Base-by-base conservation (phyloP, 192 early-diverging fungal species). In the Coemansia sp. region DNA sequence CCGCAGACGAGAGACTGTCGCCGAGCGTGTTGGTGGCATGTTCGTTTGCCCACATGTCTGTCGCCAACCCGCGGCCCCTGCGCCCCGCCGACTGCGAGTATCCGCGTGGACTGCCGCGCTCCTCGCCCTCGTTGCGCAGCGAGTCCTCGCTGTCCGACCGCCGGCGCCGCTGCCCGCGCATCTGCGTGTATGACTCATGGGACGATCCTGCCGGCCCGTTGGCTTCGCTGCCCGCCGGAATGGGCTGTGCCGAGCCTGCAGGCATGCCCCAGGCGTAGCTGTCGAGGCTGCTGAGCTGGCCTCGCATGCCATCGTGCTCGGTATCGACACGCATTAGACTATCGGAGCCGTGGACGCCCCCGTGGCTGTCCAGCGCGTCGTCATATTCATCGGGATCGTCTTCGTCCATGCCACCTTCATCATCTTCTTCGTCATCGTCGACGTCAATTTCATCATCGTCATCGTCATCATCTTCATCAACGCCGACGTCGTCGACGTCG, bases 101-200 rank as follows among this genome's bases (percentile, higher is more conserved):
- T 1, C 60, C 56, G 8, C 73, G 73, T 1, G 73, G 73, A 47
- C 73, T 77, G 9, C 60, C 73, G 13, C 73, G 73, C 46, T 77
- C 61, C 10, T 77, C 67, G 51, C 73, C 73, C 33, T 70, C 61
- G 10, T 62, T 66, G 22, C 58, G 45, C 4, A 77, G 63, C 9
- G 55, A 47, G 26, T 77, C 73, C 13, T 66, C 53, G 26, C 67
- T 77, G 26, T 65, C 67, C 5, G 73, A 77, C 15, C 73, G 61
- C 32, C 67, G 58, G 17, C 73, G 67, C 56, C 73, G 19, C 18
- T 44, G 26, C 32, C 60, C 60, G 6, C 60, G 51, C 43, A 3
- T 37, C 1, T 19, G 26, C n/a, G n/a, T 18, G n/a, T 13, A 6
- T 3, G 35, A 23, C 17, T 53, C 26, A 3, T 6, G 5, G 29